phyloP scores from a whole-genome alignment of 2,329 filamentous ascomycete species.

The Chalaropsis thielavioides region DNA sequence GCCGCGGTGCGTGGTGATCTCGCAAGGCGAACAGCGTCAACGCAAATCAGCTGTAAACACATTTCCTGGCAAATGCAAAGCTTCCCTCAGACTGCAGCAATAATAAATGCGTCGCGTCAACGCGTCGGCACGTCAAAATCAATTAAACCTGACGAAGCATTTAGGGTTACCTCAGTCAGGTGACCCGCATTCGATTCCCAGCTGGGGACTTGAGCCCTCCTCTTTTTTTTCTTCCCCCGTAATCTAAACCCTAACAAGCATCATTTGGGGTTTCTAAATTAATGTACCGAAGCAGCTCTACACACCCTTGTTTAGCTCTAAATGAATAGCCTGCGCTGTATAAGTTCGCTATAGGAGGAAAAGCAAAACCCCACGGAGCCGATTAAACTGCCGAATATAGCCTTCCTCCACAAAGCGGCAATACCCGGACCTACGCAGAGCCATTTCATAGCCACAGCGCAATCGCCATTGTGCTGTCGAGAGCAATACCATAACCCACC shows the following conservation, averaged over 20 bases:
- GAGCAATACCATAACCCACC: background rate
- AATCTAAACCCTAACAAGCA: background rate
- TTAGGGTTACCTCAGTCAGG: background rate
- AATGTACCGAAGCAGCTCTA: background rate
- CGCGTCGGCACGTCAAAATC: constrained; percentile 5
- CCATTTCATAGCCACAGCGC: background rate
- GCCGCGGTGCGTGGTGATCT: background rate
- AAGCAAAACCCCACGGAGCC: constrained; percentile 1
- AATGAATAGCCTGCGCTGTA: background rate
- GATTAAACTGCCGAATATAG: background rate
- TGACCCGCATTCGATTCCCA: constrained; percentile 6
- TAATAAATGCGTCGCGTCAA: background rate
- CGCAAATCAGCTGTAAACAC: background rate
- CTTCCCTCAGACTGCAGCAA: background rate
- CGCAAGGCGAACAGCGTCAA: background rate
- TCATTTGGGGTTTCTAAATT: background rate
- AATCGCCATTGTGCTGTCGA: too few species aligned
- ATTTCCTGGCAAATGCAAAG: background rate
- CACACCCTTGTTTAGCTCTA: too few species aligned
- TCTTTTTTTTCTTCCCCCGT: background rate
- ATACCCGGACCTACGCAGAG: background rate
- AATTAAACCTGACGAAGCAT: constrained; percentile 10
- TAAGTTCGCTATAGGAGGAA: background rate
- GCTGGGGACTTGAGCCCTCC: background rate
- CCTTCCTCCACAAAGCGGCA: background rate